Evolutionary conservation across 2,329 filamentous ascomycete species (phyloP), one percentile per base, ranked within the genome.

Genomic region (Aspergillus floridensis): DNA sequence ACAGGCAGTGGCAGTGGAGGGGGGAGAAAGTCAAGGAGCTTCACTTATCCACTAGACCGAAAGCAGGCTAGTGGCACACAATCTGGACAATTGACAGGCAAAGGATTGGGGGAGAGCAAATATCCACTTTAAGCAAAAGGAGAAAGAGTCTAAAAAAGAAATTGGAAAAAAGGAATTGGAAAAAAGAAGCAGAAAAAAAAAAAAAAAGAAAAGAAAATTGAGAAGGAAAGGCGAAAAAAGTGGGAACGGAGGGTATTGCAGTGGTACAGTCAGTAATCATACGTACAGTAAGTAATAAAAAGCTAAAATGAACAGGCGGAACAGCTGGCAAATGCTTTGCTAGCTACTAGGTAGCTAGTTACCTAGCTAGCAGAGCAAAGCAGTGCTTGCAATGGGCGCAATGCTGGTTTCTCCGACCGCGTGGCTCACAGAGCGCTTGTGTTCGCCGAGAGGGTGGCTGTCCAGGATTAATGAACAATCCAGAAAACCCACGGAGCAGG

Each of bases 61-160:
- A 31, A 50, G 14, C 12, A 47, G 58, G 35, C 44, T 62, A 59
- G 58, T 48, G 54, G 14, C 26, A 44, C 47, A 51, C 41, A 51
- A 49, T 47, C 54, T 49, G 59, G 32, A 44, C 54, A 53, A 59
- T 55, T 57, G 59, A 63, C 59, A 63, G 59, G 59, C 57, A 58
- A 57, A 35, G 31, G 46, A 60, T 62, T 63, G 56, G 59, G 53
- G 61, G 55, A 50, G 50, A 57, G 58, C 58, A 57, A 59, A 41
- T 19, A 29, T 24, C 38, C 53, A 46, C 53, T 35, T 29, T 54
- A 54, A 26, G 52, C 52, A 44, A 55, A 55, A 35, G 12, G 19
- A 51, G 44, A 2, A 59, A 47, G 24, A 32, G 32, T 44, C 44
- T 24, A 24, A 57, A 56, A 53, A 57, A 55, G 55, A 22, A 57